Conservation (phyloP, 2,329 filamentous ascomycete species). For the Xylariaceae sp. region DNA sequence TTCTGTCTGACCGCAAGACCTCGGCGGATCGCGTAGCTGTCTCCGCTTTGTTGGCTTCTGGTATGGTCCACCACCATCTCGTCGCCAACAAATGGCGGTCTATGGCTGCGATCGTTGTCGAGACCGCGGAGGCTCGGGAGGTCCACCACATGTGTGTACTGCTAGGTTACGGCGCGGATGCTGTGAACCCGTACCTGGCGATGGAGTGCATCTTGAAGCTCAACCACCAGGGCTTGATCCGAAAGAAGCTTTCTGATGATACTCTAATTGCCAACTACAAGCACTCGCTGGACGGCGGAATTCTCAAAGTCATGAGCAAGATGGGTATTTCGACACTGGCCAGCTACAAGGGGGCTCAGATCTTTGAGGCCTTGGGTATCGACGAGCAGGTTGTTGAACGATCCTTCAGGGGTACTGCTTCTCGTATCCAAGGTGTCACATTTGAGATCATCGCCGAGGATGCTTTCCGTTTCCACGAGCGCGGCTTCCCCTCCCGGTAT, state of each 20-base stretch:
- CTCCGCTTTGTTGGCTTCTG: constrained; percentile 79
- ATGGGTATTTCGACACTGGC: constrained; percentile 98
- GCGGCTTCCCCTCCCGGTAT: constrained; percentile 75
- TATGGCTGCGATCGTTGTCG: constrained; percentile 75
- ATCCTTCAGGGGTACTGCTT: constrained; percentile 91
- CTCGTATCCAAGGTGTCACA: constrained; percentile 87
- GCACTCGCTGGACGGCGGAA: constrained; percentile 91
- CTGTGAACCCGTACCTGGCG: constrained; percentile 87
- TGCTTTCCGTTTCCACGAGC: constrained; percentile 90
- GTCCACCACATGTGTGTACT: constrained; percentile 99
- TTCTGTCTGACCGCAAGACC: constrained; percentile 83
- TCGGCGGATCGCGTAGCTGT: constrained; percentile 76
- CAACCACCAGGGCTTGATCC: constrained; percentile 84
- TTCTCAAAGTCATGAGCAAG: constrained; percentile 98
- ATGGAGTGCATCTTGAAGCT: constrained; percentile 97
- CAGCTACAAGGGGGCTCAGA: constrained; percentile 96
- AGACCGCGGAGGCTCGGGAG: constrained; percentile 92
- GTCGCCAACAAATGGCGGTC: constrained; percentile 95
- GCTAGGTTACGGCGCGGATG: constrained; percentile 89
- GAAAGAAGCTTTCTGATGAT: constrained; percentile 78
- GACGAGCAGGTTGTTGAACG: constrained; percentile 88
- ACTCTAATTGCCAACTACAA: constrained; percentile 92
- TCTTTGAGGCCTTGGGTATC: constrained; percentile 91
- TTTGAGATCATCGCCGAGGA: constrained; percentile 92
- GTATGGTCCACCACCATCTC: constrained; percentile 91